Evolutionary conservation across 345 rosid genomes (phyloP).

Genomic region (Firmiana major): DNA sequence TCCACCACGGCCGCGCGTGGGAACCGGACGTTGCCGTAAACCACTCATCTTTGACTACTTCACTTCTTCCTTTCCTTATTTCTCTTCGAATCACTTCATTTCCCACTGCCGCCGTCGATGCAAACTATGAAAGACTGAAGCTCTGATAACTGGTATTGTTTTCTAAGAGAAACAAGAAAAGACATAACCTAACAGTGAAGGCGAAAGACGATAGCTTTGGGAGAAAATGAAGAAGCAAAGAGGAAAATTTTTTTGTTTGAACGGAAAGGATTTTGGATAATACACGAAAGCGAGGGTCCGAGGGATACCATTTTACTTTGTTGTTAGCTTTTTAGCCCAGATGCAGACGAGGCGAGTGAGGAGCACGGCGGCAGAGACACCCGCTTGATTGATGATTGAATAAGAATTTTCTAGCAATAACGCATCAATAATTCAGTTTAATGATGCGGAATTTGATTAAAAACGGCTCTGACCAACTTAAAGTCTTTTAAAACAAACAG

Average conservation of each 20-base stretch:
- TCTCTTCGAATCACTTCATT: not conserved
- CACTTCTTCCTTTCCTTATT: not conserved
- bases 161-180: not conserved
- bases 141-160: not conserved
- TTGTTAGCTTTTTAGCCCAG: not conserved
- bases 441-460: not conserved
- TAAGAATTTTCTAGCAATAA: not conserved
- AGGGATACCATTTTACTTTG: not conserved
- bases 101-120: not conserved
- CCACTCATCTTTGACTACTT: not conserved
- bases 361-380: not conserved
- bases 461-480: not conserved
- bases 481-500: not conserved
- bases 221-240: not conserved
- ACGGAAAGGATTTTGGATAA: not conserved
- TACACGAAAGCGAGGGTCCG: not conserved
- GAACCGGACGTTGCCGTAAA: slow-evolving; percentile 32
- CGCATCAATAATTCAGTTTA: not conserved
- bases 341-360: not conserved
- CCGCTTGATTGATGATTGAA: not conserved
- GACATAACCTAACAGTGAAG: not conserved
- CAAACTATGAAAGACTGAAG: not conserved
- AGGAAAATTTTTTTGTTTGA: not conserved
- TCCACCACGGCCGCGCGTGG: slow-evolving; percentile 29
- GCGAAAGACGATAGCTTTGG: not conserved